Conservation (phyloP, 2,329 filamentous ascomycete species). For the Ceratocystis alfenasii region DNA sequence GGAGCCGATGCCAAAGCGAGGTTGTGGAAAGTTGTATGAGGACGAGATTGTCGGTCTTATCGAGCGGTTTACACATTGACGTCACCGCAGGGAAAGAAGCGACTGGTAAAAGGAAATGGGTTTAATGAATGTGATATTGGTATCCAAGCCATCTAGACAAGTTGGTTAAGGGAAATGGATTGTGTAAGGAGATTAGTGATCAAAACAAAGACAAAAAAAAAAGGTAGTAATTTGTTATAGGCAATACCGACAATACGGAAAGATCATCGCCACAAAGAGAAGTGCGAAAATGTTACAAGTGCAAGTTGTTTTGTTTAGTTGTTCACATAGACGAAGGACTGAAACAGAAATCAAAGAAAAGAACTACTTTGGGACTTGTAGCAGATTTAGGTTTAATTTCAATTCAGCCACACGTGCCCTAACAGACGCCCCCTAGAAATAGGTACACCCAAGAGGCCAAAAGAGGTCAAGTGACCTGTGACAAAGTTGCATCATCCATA, state of each 20-base stretch:
- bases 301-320: background rate
- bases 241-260: background rate
- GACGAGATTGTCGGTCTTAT: conserved; percentile 6
- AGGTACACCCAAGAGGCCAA: background rate
- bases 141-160: conserved; percentile 11
- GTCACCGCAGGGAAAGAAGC: background rate
- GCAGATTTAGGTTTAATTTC: background rate
- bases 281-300: background rate
- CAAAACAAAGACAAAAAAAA: background rate
- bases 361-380: background rate
- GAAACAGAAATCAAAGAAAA: background rate
- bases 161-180: background rate
- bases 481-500: background rate
- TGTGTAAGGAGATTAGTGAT: background rate
- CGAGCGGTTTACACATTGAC: conserved; percentile 11
- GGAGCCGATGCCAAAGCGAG: background rate
- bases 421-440: background rate
- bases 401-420: conserved; percentile 3
- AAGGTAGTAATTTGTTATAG: background rate
- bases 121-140: conserved; percentile 3
- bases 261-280: background rate
- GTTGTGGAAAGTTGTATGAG: background rate
- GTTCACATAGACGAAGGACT: background rate
- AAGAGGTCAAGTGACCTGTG: background rate
- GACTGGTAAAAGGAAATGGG: background rate